phyloP scores from a whole-genome alignment of 495 filamentous ascomycete genomes.

The Talaromyces stipitatus region DNA sequence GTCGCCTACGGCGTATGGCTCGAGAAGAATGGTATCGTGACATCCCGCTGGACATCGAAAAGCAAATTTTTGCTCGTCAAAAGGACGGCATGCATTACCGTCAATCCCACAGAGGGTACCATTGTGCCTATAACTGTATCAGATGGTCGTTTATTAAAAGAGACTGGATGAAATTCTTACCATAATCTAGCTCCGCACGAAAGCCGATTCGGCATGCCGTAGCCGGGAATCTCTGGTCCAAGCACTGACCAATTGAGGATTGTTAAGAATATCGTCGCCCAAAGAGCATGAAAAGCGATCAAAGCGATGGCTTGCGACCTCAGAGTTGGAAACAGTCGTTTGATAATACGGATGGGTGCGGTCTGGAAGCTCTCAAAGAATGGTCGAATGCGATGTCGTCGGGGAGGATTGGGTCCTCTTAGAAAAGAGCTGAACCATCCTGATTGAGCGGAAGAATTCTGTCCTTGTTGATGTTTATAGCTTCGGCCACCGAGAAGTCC shows the following conservation, averaged over 20 bases:
- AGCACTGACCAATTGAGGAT: conserved; percentile 52
- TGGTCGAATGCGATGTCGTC: conserved; percentile 54
- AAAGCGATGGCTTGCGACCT: conserved; percentile 45
- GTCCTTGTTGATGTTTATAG: neutral
- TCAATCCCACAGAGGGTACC: conserved; percentile 60
- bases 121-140: conserved; percentile 23
- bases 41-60: conserved; percentile 74
- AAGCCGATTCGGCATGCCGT: conserved; percentile 48
- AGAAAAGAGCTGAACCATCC: neutral
- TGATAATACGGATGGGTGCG: conserved; percentile 51
- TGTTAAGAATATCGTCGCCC: conserved; percentile 58
- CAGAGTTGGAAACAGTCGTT: conserved; percentile 46
- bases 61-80: conserved; percentile 54
- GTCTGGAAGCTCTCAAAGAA: conserved; percentile 55
- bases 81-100: conserved; percentile 65
- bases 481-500: conserved; percentile 3
- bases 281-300: conserved; percentile 47
- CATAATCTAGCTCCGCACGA: conserved; percentile 45
- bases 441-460: neutral
- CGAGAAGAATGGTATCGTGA: conserved; percentile 51
- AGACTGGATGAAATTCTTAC: conserved; percentile 20
- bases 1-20: conserved; percentile 62
- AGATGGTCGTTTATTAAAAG: neutral
- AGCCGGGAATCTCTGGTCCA: conserved; percentile 51
- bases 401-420: conserved; percentile 53